phyloP scores from a whole-genome alignment of 495 filamentous ascomycete genomes.

The Penicillium pulvis region DNA sequence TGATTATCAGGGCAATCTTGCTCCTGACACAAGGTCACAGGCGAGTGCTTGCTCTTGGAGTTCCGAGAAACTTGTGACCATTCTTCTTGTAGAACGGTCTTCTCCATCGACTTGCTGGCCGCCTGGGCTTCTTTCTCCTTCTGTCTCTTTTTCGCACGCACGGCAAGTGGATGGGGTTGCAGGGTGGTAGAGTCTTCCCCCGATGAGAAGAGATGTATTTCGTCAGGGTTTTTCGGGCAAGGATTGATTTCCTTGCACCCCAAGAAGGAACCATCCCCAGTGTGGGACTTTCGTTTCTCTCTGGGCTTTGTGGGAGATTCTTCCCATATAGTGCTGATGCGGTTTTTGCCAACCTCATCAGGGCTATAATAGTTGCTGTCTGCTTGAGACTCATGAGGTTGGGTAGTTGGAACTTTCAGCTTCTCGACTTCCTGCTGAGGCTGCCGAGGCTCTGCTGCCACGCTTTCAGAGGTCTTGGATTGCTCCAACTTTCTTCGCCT shows the following conservation, averaged over 20 bases:
- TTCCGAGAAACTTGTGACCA: constrained; percentile 42
- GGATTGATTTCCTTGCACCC: constrained; percentile 48
- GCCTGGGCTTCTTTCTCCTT: constrained; percentile 24
- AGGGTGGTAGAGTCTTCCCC: constrained; percentile 29
- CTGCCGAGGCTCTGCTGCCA: constrained; percentile 7
- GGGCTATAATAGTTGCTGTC: constrained; percentile 41
- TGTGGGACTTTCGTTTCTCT: constrained; percentile 23
- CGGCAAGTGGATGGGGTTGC: constrained; percentile 27
- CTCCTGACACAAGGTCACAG: constrained; percentile 35
- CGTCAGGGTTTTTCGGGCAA: constrained; percentile 43
- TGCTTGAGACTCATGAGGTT: constrained; percentile 6
- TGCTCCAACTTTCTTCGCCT: constrained; percentile 5
- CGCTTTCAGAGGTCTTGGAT: constrained; percentile 29
- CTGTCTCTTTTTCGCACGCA: constrained; percentile 28
- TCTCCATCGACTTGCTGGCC: constrained; percentile 22
- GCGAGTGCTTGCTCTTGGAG: constrained; percentile 45
- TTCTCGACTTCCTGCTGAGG: constrained; percentile 12
- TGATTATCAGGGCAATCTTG: constrained; percentile 25
- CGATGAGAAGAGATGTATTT: constrained; percentile 42
- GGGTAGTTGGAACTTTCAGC: constrained; percentile 5
- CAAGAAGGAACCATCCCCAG: constrained; percentile 49
- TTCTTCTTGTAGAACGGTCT: constrained; percentile 31
- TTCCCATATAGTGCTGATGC: constrained; percentile 45
- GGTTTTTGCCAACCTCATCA: constrained; percentile 45
- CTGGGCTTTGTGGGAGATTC: constrained; percentile 33